Evolutionary conservation across 805 yeast genomes (phyloP), one percentile per base, ranked within the genome.

Genomic region (Candida nitratophila): DNA sequence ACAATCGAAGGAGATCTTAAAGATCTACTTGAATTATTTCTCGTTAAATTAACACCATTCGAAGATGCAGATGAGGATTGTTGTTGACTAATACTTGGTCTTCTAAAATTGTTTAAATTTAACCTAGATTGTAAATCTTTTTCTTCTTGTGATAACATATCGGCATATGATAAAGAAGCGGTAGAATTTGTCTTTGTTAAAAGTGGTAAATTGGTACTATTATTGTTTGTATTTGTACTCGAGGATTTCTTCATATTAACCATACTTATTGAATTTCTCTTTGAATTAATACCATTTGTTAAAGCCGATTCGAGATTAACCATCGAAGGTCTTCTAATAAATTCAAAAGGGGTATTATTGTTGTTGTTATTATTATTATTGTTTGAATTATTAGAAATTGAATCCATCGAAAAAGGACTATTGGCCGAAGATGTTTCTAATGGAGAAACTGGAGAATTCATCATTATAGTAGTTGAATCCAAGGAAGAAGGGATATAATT

Each of bases 91-190:
- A 74, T 60, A 1, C 78, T 73, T 8, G 89, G 89, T 61, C 88
- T 73, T 61, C 85, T 74, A 43, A 77, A 71, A 42, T 57, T 56
- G 40, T 66, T 57, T 34, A 34, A 34, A 29, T 58, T 50, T 35
- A 52, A 54, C 27, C 57, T 56, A 11, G 56, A 50, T 41, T 65
- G 69, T 38, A 62, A 69, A 54, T 81, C 84, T 60, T 83, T 91
- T 52, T 77, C 79, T 60, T 83, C 91, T 52, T 77, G 79, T 50
- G 70, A 76, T 47, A 84, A 73, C 76, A 86, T 74, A 53, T 86
- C 96, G 3, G 91, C 95, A 60, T 83, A 86, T 2, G 89, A 81
- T 56, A 79, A 83, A 58, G 86, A 86, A 33, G 73, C 69, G 22
- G 64, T 58, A 29, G 70, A 63, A 42, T 54, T 57, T 31, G 54